phyloP scores from a whole-genome alignment of 1,284 basidiomycete genomes.

The Heterobasidion irregulare region DNA sequence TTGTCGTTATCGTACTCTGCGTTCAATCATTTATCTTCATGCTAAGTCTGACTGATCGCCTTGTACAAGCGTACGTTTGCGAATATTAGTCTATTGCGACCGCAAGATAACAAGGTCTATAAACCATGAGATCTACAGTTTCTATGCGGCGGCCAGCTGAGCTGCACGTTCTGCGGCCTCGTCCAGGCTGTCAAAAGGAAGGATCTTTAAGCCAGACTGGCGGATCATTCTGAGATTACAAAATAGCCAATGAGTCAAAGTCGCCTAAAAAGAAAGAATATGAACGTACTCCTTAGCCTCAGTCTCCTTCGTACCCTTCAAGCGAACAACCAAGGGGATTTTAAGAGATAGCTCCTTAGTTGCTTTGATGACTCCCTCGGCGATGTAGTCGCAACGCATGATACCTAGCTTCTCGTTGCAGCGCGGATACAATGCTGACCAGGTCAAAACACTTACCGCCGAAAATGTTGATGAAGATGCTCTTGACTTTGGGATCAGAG shows the following conservation, averaged over 20 bases:
- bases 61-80: background rate
- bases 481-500: slow-evolving; percentile 88
- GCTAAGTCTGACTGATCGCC: background rate
- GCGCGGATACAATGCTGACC: slow-evolving; percentile 1
- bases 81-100: background rate
- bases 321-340: slow-evolving; percentile 88
- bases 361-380: slow-evolving; percentile 97
- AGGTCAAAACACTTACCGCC: slow-evolving; percentile 40
- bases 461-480: slow-evolving; percentile 99
- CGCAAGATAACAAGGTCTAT: background rate
- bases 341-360: slow-evolving; percentile 84
- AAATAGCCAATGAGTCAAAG: background rate
- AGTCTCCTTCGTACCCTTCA: slow-evolving; percentile 95
- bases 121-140: background rate
- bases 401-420: slow-evolving; percentile 50
- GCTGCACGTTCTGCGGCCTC: slow-evolving; percentile 84
- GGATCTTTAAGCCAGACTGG: slow-evolving; percentile 89
- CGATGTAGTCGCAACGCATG: slow-evolving; percentile 98
- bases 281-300: slow-evolving; percentile 86
- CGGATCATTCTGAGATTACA: slow-evolving; percentile 68
- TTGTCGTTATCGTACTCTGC: background rate
- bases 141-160: slow-evolving; percentile 39
- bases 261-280: background rate
- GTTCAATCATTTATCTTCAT: background rate
- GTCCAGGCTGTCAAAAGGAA: slow-evolving; percentile 81